phyloP scores from a whole-genome alignment of 1,284 basidiomycete genomes.

The Cutaneotrichosporon sp. region DNA sequence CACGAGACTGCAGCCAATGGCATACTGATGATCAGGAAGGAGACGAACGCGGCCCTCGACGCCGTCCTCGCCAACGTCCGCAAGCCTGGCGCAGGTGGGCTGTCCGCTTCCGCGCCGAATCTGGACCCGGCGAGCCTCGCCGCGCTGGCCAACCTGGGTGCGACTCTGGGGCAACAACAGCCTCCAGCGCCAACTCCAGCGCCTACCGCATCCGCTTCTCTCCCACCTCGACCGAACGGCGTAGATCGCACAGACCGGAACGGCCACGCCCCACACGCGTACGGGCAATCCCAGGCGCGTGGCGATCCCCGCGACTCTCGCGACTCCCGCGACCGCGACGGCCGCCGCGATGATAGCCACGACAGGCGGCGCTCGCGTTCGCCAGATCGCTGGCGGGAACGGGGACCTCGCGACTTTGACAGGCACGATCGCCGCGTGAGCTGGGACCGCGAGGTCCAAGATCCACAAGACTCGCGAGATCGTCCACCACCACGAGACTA shows the following conservation, averaged over 20 bases:
- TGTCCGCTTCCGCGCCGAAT: conserved; percentile 3
- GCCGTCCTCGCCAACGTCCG: conserved; percentile 20
- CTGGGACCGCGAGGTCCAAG: neutral
- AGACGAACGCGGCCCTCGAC: conserved; percentile 12
- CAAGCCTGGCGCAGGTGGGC: neutral
- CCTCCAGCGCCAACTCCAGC: neutral
- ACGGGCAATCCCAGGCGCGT: neutral
- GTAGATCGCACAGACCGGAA: neutral
- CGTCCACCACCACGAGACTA: neutral
- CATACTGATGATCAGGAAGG: conserved; percentile 2
- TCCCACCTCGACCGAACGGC: neutral
- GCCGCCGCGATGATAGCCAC: neutral
- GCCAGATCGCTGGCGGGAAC: neutral
- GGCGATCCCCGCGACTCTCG: neutral
- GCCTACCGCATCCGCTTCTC: neutral
- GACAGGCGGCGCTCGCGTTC: neutral
- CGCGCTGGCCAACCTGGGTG: conserved; percentile 24
- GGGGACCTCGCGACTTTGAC: neutral
- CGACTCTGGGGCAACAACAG: neutral
- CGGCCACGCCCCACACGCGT: neutral
- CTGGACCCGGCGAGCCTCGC: conserved; percentile 29
- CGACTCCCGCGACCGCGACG: neutral
- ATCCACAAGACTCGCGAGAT: neutral
- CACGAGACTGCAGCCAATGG: neutral
- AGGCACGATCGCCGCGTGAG: neutral